Conservation (phyloP, 2,329 filamentous ascomycete genomes). For the Fusarium sulawesiense region DNA sequence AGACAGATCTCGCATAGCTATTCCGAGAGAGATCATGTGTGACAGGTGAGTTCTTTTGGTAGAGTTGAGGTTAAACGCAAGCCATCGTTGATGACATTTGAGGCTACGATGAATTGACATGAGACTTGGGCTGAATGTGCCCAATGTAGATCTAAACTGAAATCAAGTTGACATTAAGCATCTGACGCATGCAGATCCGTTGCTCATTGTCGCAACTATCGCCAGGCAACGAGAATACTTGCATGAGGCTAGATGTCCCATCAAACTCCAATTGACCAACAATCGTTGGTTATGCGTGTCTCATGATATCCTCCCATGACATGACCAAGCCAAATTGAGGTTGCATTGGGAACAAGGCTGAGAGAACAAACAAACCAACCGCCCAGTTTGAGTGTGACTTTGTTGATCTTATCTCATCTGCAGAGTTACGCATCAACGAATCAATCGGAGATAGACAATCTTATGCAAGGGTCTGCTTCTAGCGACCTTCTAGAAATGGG, state of each 20-base stretch:
- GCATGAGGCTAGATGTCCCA: neutral
- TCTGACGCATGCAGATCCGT: constrained; percentile 13
- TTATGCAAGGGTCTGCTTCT: constrained; percentile 26
- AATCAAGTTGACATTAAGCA: constrained; percentile 5
- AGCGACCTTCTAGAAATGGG: constrained; percentile 34
- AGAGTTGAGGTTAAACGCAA: neutral
- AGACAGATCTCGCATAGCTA: constrained; percentile 18
- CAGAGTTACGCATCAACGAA: constrained; percentile 19
- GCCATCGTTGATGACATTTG: neutral
- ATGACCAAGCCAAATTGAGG: constrained; percentile 20
- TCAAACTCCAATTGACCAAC: constrained; percentile 28
- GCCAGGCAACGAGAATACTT: constrained; percentile 18
- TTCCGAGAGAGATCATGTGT: neutral
- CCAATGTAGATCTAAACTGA: constrained; percentile 8
- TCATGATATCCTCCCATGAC: constrained; percentile 27
- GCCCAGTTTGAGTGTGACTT: constrained; percentile 23
- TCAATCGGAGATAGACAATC: constrained; percentile 13
- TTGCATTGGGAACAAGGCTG: constrained; percentile 31
- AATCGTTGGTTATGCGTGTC: constrained; percentile 1
- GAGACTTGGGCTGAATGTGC: neutral
- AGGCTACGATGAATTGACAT: neutral
- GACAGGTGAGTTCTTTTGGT: constrained; percentile 1
- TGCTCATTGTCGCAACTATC: neutral
- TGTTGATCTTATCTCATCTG: constrained; percentile 34
- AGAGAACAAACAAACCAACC: constrained; percentile 20